A percentile compares a stretch with the other conserved stretches of the same genome.
These are phyloP conservation scores for Mucor lusitanicus DNA, from an alignment of 371 early-diverging fungal genomes.

Conservation along the genomic window DNA sequence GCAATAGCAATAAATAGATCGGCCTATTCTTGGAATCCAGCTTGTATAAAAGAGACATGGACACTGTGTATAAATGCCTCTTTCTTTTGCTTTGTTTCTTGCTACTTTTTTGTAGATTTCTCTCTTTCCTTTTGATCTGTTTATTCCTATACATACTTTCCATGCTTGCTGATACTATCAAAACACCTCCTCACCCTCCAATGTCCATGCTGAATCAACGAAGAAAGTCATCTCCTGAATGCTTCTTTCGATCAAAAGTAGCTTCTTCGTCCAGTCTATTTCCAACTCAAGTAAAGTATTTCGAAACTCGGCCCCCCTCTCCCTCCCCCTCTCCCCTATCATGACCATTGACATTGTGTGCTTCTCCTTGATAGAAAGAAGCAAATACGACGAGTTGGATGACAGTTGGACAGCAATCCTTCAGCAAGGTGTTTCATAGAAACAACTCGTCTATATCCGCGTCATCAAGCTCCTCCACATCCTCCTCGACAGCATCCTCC, in stretches of 20 bases:
- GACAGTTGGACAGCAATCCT: slow-evolving; percentile 4
- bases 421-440: slow-evolving; percentile 4
- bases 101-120: neutral
- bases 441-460: neutral
- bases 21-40: neutral
- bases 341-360: neutral
- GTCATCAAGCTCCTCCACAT: neutral
- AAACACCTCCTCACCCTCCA: neutral
- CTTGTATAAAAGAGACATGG: neutral
- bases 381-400: slow-evolving; percentile 1
- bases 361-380: slow-evolving; percentile 5
- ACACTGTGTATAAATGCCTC: neutral
- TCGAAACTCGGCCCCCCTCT: neutral
- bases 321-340: neutral
- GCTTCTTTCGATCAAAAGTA: slow-evolving; percentile 4
- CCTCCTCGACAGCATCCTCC: neutral
- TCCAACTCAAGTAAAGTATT: slow-evolving; percentile 2
- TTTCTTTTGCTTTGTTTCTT: neutral
- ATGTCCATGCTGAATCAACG: slow-evolving; percentile 5
- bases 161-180: neutral
- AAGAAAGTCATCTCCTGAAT: slow-evolving; percentile 18
- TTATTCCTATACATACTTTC: neutral
- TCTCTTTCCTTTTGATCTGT: neutral
- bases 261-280: slow-evolving; percentile 5
- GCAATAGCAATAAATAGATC: neutral